Evolutionary conservation across 371 early-diverging fungal species (phyloP), one percentile per base, ranked within the genome.

Genomic region (Batkoa obscura): DNA sequence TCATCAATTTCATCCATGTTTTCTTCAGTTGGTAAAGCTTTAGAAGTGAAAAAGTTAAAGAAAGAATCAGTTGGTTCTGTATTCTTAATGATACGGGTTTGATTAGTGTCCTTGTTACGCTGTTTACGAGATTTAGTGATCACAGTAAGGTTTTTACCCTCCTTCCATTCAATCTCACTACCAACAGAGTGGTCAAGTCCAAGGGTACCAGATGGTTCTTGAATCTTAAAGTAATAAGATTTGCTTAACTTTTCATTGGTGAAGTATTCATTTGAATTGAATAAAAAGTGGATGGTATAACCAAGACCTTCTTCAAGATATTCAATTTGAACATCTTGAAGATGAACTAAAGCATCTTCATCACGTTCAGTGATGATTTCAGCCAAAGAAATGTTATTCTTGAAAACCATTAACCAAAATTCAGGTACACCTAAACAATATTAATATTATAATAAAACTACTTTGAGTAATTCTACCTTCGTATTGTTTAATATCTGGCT

Each of bases 51-150:
- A 79, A 93, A 94, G 56, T 75, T 69, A 76, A 94, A 94, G 84
- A 96, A 96, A 50, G 95, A 83, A 52, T 86, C 84, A 43, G 86
- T 75, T 37, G 92, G 92, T 31, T 91, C 90, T 32, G 87, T 85
- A 65, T 84, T 88, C 80, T 93, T 94, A 68, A 96, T 88, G 43
- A 92, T 81, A 58, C 95, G 90, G 39, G 93, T 90, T 79, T 91
- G 87, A 81, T 94, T 95, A 66, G 92, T 88, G 41, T 72, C 80
- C 82, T 92, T 93, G 76, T 94, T 88, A 61, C 96, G 89, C 76
- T 96, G 96, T 74, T 90, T 96, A 77, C 85, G 90, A 64, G 87
- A 80, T 70, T 93, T 94, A 54, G 90, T 72, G 3, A 78, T 87
- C 49, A 89, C 79, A 50, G 88, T 81, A 58, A 94, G 74, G 68